Conservation (phyloP, 257 asterid species). For the Cruciata laevipes region DNA sequence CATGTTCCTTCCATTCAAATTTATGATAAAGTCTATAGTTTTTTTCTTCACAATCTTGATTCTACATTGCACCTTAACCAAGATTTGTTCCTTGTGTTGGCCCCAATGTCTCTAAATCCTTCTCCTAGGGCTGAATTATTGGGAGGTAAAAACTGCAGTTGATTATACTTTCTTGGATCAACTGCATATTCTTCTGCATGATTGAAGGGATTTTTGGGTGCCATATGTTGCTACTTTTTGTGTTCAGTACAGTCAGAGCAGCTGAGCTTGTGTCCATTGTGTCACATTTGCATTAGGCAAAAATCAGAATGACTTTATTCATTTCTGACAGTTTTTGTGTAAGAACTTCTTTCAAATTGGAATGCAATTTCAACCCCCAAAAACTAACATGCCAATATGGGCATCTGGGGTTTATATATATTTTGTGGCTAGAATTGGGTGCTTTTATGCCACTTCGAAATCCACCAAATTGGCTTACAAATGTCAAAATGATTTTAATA, state of each 20-base stretch:
- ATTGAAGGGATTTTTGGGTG: conserved; percentile 3
- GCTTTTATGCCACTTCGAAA: background rate
- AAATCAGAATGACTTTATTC: background rate
- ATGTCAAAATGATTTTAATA: background rate
- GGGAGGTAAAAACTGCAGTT: background rate
- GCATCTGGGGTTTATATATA: background rate
- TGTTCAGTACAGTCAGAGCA: conserved; percentile 5
- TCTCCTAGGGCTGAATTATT: conserved; percentile 6
- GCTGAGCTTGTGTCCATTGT: conserved; percentile 1
- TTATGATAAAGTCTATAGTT: background rate
- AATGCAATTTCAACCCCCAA: conserved; percentile 1
- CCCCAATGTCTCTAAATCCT: conserved; percentile 10
- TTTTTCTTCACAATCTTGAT: background rate
- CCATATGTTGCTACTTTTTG: conserved; percentile 13
- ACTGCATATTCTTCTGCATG: background rate
- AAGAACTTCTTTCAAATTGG: background rate
- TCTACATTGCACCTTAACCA: conserved; percentile 21
- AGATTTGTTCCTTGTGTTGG: conserved; percentile 11
- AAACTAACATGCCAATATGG: conserved; percentile 1
- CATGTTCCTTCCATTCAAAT: conserved; percentile 15
- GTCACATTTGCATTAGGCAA: conserved; percentile 7
- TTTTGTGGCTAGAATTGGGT: conserved; percentile 9
- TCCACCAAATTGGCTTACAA: background rate
- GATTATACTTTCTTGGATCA: background rate
- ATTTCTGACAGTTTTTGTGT: conserved; percentile 9